Evolutionary conservation across 2,329 filamentous ascomycete species (phyloP).

Genomic region (Cladophialophora chaetospira): DNA sequence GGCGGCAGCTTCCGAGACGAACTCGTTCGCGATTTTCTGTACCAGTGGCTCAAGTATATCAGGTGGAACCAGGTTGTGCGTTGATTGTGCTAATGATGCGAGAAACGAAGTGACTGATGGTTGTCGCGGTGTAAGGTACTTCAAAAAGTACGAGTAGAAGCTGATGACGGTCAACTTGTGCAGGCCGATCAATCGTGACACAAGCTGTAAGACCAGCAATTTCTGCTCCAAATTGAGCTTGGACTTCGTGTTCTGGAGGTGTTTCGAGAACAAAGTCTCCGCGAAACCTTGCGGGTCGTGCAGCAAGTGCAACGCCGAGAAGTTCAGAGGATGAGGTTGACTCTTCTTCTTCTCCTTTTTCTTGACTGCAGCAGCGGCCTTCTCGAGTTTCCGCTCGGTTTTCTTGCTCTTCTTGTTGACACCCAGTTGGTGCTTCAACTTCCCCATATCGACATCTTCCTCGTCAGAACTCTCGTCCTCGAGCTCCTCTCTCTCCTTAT

Average conservation of each 20-base stretch:
- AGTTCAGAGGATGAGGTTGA: slow-evolving; percentile 85
- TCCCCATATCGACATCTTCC: slow-evolving; percentile 77
- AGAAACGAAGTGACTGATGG: slow-evolving; percentile 90
- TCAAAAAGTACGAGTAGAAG: slow-evolving; percentile 95
- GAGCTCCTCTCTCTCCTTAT: slow-evolving; percentile 91
- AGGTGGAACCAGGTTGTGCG: slow-evolving; percentile 86
- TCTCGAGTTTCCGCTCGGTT: slow-evolving; percentile 74
- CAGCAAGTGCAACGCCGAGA: slow-evolving; percentile 89
- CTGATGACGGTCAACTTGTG: slow-evolving; percentile 89
- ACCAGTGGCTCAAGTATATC: slow-evolving; percentile 88
- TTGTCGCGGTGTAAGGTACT: slow-evolving; percentile 85
- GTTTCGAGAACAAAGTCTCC: slow-evolving; percentile 85
- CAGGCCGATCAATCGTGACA: slow-evolving; percentile 85
- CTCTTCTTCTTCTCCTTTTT: slow-evolving; percentile 84
- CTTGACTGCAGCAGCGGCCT: slow-evolving; percentile 80
- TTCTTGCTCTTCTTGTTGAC: slow-evolving; percentile 98
- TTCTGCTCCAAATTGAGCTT: slow-evolving; percentile 87
- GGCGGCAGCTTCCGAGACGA: slow-evolving; percentile 91
- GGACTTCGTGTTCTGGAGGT: slow-evolving; percentile 82
- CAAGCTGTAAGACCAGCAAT: slow-evolving; percentile 83
- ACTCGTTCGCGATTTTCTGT: slow-evolving; percentile 96
- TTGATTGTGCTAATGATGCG: slow-evolving; percentile 86
- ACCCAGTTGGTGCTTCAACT: slow-evolving; percentile 78
- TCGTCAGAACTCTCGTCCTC: slow-evolving; percentile 81
- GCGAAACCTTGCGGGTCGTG: slow-evolving; percentile 94